These are phyloP conservation scores for Xylaria multiplex DNA, from an alignment of 2,329 filamentous ascomycete species.

Conservation along the genomic window DNA sequence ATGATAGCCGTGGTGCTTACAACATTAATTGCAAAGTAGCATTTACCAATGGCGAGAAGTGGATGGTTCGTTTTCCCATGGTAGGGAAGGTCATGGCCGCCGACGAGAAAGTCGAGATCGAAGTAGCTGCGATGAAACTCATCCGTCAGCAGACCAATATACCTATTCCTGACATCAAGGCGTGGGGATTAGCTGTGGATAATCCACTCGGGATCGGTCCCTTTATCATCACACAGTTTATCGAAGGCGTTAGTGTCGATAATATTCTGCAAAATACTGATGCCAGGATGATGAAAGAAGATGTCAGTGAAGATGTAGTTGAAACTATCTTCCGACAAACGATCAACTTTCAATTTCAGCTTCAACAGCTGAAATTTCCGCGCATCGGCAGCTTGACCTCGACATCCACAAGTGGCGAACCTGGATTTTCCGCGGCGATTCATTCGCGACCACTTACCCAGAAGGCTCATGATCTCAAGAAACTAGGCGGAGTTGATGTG, in stretches of 20 bases:
- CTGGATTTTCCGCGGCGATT: conserved; percentile 14
- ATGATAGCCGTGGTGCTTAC: conserved; percentile 23
- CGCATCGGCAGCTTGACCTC: conserved; percentile 24
- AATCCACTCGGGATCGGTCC: conserved; percentile 36
- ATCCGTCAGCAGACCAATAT: conserved; percentile 34
- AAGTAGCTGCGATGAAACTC: conserved; percentile 34
- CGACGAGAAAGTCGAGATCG: conserved; percentile 36
- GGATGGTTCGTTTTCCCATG: conserved; percentile 35
- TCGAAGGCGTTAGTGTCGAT: conserved; percentile 31
- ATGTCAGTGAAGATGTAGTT: conserved; percentile 20
- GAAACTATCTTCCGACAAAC: conserved; percentile 24
- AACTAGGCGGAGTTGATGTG: conserved; percentile 12
- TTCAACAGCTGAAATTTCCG: conserved; percentile 21
- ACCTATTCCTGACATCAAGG: conserved; percentile 34
- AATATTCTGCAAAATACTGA: conserved; percentile 30
- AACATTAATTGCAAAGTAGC: conserved; percentile 26
- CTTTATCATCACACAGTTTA: conserved; percentile 33
- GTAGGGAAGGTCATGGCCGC: conserved; percentile 30
- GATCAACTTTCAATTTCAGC: conserved; percentile 27
- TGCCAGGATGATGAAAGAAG: conserved; percentile 28
- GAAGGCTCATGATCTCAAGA: conserved; percentile 20
- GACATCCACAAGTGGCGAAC: background rate
- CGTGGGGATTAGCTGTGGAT: conserved; percentile 35
- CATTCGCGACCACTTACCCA: conserved; percentile 21
- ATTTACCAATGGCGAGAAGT: conserved; percentile 33